Evolutionary conservation across 169 alveolate genomes (phyloP), one percentile per base, ranked within the genome.

Genomic region (Plasmodium falciparum): DNA sequence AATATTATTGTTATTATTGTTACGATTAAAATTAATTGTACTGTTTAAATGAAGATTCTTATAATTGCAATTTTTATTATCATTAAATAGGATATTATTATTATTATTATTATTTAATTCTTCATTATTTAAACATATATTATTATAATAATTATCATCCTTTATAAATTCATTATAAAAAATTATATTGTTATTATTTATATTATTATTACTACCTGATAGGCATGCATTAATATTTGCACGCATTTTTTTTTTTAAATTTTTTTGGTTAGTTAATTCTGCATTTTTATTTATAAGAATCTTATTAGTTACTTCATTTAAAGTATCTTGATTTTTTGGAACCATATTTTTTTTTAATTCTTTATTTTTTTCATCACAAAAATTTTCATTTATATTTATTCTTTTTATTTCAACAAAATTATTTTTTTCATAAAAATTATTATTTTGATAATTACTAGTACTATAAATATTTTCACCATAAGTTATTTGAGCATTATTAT

Each of bases 281-380:
- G 17, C 29, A 29, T 22, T 75, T 75, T 45, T 65, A 39, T 39
- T 63, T 39, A n/a, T 20, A 17, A 74, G n/a, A n/a, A 50, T 20
- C 17, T 69, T 52, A 15, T 61, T 66, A 65, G 66, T 22, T 26
- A 78, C 71, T 17, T 65, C 76, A 29, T 65, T 33, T 58, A 59
- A 12, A 59, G 33, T 50, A 9, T 65, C 89, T 17, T 50, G 47
- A 17, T 78, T 65, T 22, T 11, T 66, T 63, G 56, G 61, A 7
- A 50, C 6, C 52, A n/a, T 33, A 39, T 39, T 5, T 39, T 39
- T 39, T 52, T 66, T 63, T 6, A 47, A 50, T 58, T 54, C 70
- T 2, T 43, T 58, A 17, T 50, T 26, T 22, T 62, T 63, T 29
- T 74, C 33, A 22, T 75, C 88, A 22, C 9, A 26, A 62, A 54